Base-by-base conservation (phyloP, 768 basidiomycete species). In the Cubamyces sp. region DNA sequence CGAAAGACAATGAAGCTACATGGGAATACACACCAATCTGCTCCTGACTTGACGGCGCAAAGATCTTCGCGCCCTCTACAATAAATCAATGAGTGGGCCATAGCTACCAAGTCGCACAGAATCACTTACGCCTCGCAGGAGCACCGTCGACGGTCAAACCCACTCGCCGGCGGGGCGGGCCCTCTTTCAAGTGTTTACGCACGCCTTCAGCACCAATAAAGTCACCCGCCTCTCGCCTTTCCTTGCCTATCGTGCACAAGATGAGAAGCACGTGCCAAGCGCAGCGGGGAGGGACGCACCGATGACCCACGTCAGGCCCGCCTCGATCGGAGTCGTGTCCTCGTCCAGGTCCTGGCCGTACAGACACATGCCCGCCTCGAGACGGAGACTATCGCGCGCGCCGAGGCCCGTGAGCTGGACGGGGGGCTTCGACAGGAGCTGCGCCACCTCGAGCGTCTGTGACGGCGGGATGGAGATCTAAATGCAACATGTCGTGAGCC, bases 301-400 rank as follows among this genome's bases (percentile, higher is more conserved):
- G 51, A 99, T 94, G 25, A 98, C 86, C 97, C 96, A 98, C 0
- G 83, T 82, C 48, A 99, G 78, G 11, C 90, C 96, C 3, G 94
- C 97, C 75, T 98, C 96, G 3, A 97, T 86, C 0, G 94, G 93
- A 0, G 86, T 86, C 2, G 89, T 92, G 46, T 79, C 78, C 75
- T 98, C 96, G 72, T 96, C 90, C 16, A 98, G 78, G 69, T 98
- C 96, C 67, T 93, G 88, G 0, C 97, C 97, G 71, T 98, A 97
- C 34, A 99, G 79, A 74, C 96, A 98, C 87, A 98, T 89, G 12
- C 96, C 96, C 0, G 96, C 96, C 75, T 98, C 97, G 43, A 98
- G 79, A 23, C 96, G 85, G n/a, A 99, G 78, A 64, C 90, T 93
- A 72, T 98, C 97, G 40, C 97, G 84, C 3, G 96, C 93, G 26